Evolutionary conservation across 1,284 basidiomycete genomes (phyloP), one percentile per base, ranked within the genome.

Genomic region (Papiliotrema laurentii): DNA sequence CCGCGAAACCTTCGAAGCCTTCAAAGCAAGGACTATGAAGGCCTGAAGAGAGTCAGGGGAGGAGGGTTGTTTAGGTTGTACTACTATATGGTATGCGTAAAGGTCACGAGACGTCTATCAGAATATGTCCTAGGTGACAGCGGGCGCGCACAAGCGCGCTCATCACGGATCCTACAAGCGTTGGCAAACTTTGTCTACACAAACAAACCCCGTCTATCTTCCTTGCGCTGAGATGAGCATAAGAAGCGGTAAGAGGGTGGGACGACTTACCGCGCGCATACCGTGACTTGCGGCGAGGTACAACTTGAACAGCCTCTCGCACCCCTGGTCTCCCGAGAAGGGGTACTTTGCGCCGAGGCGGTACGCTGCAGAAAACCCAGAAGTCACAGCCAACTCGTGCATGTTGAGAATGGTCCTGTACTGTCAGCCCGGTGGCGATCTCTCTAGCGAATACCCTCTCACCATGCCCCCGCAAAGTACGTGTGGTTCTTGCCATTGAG

Each of bases 401-500:
- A 45, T 45, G 34, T 45, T 45, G n/a, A 45, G 25, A 25, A 45
- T 45, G 2, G 44, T 45, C 44, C 41, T 43, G 26, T 14, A 28
- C 18, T 7, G 34, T 40, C 38, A 40, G 38, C 25, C 14, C 11
- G 19, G 14, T 6, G 19, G 5, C 39, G 21, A 9, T 21, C 13
- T 14, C 16, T 18, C 19, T 13, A 5, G 38, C 9, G 10, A 7
- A 10, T 6, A 11, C 5, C 7, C 5, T 28, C 41, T 30, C 41
- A 43, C 41, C 44, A 45, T 25, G 44, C 44, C 7, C 44, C 44
- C 2, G 44, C 44, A 31, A 45, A 45, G 25, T 45, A 26, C 13
- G 44, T 45, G n/a, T 45, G 18, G 44, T 45, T 45, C 44, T 45
- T 45, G 16, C 44, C 44, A n/a, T 45, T 45, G n/a, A 45, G 25